phyloP scores from a whole-genome alignment of 129 eudicot species.

The Heracleum sosnowskyi region DNA sequence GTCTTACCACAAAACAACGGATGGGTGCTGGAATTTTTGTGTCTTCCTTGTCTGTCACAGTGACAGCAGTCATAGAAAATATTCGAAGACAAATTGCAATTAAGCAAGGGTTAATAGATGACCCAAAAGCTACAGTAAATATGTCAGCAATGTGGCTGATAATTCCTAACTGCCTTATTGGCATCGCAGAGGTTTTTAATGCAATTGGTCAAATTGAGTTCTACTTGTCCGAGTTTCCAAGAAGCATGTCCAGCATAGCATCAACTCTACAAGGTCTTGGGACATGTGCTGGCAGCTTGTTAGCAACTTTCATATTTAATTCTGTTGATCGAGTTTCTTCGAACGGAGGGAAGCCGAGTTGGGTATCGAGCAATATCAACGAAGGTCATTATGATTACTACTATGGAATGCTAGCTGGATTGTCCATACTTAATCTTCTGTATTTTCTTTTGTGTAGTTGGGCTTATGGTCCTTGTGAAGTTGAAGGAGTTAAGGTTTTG shows the following conservation, averaged over 20 bases:
- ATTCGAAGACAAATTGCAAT: not conserved
- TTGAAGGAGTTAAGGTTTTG: not conserved
- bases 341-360: not conserved
- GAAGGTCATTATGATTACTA: constrained; percentile 3
- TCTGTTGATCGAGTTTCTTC: not conserved
- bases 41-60: not conserved
- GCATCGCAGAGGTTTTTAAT: constrained; percentile 1
- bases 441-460: constrained; percentile 2
- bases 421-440: not conserved
- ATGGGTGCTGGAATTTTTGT: constrained; percentile 26
- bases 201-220: not conserved
- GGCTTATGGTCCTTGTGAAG: constrained; percentile 7
- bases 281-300: not conserved
- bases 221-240: constrained; percentile 3
- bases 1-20: constrained; percentile 16
- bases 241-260: constrained; percentile 7
- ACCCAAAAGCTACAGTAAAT: not conserved
- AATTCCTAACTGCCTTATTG: constrained; percentile 3
- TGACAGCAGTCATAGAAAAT: not conserved
- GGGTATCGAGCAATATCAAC: constrained; percentile 2
- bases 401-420: not conserved
- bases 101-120: constrained; percentile 1
- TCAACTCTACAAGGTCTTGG: not conserved
- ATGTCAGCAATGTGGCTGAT: constrained; percentile 8
- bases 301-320: not conserved